phyloP scores from a whole-genome alignment of 1,284 basidiomycete species.

The Schizophyllum amplum region DNA sequence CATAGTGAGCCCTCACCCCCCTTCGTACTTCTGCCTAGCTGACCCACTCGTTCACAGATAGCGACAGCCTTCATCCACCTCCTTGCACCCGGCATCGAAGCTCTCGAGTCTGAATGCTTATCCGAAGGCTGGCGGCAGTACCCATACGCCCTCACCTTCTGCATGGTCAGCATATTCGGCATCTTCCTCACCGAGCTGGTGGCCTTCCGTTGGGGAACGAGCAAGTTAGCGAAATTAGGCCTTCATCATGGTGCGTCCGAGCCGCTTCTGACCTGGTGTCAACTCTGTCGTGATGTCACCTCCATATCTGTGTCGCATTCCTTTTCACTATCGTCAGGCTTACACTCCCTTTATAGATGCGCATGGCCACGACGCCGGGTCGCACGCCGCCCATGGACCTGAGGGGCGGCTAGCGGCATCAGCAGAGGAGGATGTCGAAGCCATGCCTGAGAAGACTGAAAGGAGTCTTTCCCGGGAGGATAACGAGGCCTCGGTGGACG shows the following conservation, averaged over 20 bases:
- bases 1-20: constrained; percentile 48
- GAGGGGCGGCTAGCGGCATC: constrained; percentile 1
- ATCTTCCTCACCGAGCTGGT: constrained; percentile 14
- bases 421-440: constrained; percentile 1
- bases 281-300: no score
- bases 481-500: constrained; percentile 1
- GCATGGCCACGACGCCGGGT: constrained; percentile 11
- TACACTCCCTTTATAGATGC: constrained; percentile 5
- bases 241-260: constrained; percentile 9
- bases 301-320: not conserved
- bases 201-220: constrained; percentile 14
- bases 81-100: constrained; percentile 67
- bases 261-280: no score
- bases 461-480: constrained; percentile 1
- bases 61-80: constrained; percentile 91
- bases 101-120: constrained; percentile 70
- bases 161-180: constrained; percentile 13
- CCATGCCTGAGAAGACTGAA: constrained; percentile 5
- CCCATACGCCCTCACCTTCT: constrained; percentile 12
- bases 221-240: constrained; percentile 8
- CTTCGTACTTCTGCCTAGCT: constrained; percentile 11
- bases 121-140: constrained; percentile 47
- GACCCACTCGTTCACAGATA: constrained; percentile 40
- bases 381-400: constrained; percentile 13
- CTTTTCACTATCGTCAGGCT: constrained; percentile 1